These are phyloP conservation scores for Lenwebbia sp. DNA, from an alignment of 345 rosid genomes.

Conservation along the genomic window DNA sequence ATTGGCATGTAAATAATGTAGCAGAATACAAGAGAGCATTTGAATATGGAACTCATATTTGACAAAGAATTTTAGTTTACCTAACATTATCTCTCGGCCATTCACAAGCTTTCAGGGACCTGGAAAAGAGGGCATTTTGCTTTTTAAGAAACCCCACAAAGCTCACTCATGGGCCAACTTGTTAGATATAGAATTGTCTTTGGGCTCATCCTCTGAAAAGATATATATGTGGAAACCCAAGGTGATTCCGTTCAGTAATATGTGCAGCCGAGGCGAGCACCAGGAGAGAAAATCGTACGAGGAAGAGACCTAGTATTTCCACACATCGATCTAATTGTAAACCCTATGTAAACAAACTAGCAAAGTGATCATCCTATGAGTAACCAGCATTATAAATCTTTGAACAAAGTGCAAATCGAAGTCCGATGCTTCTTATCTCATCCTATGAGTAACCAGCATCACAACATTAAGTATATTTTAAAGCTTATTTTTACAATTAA, in stretches of 20 bases:
- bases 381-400: background rate
- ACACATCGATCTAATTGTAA: background rate
- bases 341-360: background rate
- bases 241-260: background rate
- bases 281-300: background rate
- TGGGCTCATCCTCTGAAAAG: background rate
- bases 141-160: no score
- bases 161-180: background rate
- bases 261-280: background rate
- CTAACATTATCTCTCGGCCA: background rate
- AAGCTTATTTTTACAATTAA: no score
- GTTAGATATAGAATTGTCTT: background rate
- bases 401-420: background rate
- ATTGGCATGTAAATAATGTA: background rate
- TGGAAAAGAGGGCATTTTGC: no score
- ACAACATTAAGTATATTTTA: no score
- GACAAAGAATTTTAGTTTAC: background rate
- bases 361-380: no score
- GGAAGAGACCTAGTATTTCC: background rate
- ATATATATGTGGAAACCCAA: background rate
- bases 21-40: background rate
- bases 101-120: background rate
- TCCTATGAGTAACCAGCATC: no score
- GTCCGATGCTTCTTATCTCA: background rate
- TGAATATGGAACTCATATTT: background rate